A percentile compares a stretch with the other conserved stretches of the same genome.
Evolutionary conservation across 106 monocot genomes (phyloP).

Genomic region (Phalaenopsis equestris): DNA sequence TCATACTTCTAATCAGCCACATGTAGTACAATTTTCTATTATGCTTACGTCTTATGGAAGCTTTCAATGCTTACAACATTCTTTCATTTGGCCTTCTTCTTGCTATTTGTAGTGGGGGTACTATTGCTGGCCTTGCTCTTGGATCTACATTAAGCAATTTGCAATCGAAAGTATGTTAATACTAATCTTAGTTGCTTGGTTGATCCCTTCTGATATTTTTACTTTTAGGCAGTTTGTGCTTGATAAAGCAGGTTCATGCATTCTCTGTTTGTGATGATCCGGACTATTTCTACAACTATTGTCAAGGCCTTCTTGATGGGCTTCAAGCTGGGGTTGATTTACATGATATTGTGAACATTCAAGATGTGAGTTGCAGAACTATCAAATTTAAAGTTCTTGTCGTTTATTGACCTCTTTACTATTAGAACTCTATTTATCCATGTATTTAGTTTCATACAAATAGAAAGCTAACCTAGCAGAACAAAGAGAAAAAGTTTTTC

Average conservation of each 20-base stretch:
- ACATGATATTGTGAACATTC: constrained; percentile 63
- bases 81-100: constrained; percentile 2
- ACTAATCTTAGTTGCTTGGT: not conserved
- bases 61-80: not conserved
- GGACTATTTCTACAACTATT: constrained; percentile 74
- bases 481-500: not conserved
- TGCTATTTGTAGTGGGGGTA: constrained; percentile 74
- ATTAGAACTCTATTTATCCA: not conserved
- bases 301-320: constrained; percentile 85
- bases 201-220: not conserved
- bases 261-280: constrained; percentile 97
- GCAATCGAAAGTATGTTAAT: constrained; percentile 62
- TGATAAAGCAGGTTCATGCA: constrained; percentile 69
- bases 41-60: no score
- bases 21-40: not conserved
- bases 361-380: constrained; percentile 49
- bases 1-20: no score
- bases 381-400: not conserved
- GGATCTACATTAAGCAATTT: constrained; percentile 74
- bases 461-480: not conserved
- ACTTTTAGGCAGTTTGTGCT: constrained; percentile 3
- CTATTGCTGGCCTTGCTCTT: constrained; percentile 82
- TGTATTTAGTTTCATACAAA: constrained; percentile 1
- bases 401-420: not conserved
- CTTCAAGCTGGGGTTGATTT: constrained; percentile 65